phyloP scores from a whole-genome alignment of 2,329 filamentous ascomycete species.

The Colletotrichum tropicicola region DNA sequence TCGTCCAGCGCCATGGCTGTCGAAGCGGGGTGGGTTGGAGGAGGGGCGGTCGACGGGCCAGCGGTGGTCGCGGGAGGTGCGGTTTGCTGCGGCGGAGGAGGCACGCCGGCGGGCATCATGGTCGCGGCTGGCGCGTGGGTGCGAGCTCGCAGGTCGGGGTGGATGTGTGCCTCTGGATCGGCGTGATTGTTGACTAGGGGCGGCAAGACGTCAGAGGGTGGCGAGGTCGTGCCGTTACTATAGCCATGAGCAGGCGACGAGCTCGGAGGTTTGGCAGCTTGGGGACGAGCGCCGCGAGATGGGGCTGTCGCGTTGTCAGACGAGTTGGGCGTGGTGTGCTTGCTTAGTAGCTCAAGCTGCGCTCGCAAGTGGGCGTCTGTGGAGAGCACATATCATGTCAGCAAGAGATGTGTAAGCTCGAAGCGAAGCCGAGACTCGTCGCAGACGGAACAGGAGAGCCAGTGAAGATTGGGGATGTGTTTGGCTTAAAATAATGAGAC shows the following conservation, averaged over 20 bases:
- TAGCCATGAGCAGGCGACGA: slow-evolving; percentile 55
- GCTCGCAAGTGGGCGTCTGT: slow-evolving; percentile 46
- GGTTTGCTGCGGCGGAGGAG: slow-evolving; percentile 23
- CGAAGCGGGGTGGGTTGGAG: slow-evolving; percentile 36
- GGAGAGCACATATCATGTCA: slow-evolving; percentile 26
- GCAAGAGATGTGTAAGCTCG: slow-evolving; percentile 11
- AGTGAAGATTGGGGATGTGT: neutral
- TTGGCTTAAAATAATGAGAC: neutral
- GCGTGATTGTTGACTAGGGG: slow-evolving; percentile 41
- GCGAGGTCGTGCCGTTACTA: slow-evolving; percentile 44
- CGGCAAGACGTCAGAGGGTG: slow-evolving; percentile 43
- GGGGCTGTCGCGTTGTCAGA: slow-evolving; percentile 39
- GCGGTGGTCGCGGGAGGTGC: slow-evolving; percentile 11
- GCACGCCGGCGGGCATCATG: slow-evolving; percentile 43
- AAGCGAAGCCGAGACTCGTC: neutral
- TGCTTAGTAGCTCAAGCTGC: slow-evolving; percentile 54
- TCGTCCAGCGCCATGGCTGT: slow-evolving; percentile 41
- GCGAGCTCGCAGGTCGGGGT: slow-evolving; percentile 55
- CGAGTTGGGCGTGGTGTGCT: slow-evolving; percentile 43
- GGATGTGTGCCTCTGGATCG: slow-evolving; percentile 56
- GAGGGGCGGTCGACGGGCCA: slow-evolving; percentile 38
- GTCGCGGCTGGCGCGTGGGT: slow-evolving; percentile 36
- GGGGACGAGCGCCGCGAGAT: slow-evolving; percentile 34
- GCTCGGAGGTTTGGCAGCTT: slow-evolving; percentile 40
- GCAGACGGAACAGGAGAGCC: neutral